phyloP scores from a whole-genome alignment of 1,139 yeast species.

The Geotrichum australiense region DNA sequence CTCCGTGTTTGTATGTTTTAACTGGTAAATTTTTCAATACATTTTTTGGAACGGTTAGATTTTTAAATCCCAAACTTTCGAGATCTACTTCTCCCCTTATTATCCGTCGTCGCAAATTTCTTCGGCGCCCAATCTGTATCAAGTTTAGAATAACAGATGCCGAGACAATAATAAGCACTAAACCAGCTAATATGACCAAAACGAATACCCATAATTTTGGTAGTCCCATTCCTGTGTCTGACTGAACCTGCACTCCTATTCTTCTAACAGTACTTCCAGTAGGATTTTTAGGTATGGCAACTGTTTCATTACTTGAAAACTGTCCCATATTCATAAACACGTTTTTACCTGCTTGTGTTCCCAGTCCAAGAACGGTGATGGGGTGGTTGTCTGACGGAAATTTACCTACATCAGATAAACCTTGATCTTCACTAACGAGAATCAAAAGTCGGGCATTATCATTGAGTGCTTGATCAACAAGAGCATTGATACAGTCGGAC shows the following conservation, averaged over 20 bases:
- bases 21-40: constrained; percentile 25
- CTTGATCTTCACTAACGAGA: constrained; percentile 13
- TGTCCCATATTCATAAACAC: constrained; percentile 13
- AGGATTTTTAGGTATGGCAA: constrained; percentile 6
- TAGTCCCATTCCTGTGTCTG: constrained; percentile 2
- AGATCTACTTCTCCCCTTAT: constrained; percentile 27
- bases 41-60: constrained; percentile 25
- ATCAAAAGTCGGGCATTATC: constrained; percentile 16
- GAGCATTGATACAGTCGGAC: constrained; percentile 9
- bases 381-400: constrained; percentile 2
- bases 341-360: constrained; percentile 8
- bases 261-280: constrained; percentile 7
- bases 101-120: constrained; percentile 23
- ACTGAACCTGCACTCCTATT: constrained; percentile 13
- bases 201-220: constrained; percentile 20
- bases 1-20: constrained; percentile 19
- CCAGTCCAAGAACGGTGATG: constrained; percentile 9
- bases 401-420: neutral
- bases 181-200: constrained; percentile 19
- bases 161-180: constrained; percentile 14
- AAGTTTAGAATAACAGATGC: constrained; percentile 21
- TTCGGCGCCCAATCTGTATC: constrained; percentile 21
- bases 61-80: constrained; percentile 25
- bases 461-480: constrained; percentile 13
- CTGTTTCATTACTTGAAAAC: constrained; percentile 11